phyloP scores from a whole-genome alignment of 1,284 basidiomycete genomes.

The Ceratobasidium sp. region DNA sequence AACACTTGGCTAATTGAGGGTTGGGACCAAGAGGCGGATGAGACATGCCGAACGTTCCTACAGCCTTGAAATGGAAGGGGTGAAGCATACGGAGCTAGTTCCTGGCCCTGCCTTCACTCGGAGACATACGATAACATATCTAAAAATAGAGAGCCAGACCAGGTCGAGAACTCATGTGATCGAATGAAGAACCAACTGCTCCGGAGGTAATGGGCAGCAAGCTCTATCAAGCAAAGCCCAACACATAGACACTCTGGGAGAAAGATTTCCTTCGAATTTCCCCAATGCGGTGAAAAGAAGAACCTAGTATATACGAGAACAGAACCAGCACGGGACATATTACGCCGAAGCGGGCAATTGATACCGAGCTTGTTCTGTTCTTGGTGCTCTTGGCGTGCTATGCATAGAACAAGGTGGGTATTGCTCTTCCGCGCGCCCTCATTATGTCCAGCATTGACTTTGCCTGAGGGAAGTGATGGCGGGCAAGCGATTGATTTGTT shows the following conservation, averaged over 20 bases:
- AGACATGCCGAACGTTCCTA: no score
- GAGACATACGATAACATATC: no score
- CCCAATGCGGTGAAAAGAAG: constrained; percentile 4
- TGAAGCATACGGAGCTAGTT: no score
- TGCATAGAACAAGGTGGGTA: constrained; percentile 19
- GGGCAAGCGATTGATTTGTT: no score
- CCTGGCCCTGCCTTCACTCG: no score
- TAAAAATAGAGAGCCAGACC: neutral
- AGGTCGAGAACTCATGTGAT: constrained; percentile 2
- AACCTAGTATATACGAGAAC: neutral
- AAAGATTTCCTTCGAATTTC: neutral
- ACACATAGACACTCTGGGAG: neutral
- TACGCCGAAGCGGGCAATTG: neutral
- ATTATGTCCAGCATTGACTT: neutral
- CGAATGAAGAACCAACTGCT: neutral
- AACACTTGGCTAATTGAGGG: no score
- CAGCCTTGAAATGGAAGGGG: no score
- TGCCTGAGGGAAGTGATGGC: no score
- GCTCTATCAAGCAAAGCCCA: neutral
- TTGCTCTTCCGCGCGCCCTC: constrained; percentile 5
- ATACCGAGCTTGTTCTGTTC: constrained; percentile 2
- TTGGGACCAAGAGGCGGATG: no score
- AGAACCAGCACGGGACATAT: neutral
- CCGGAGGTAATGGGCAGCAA: neutral
- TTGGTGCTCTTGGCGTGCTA: neutral